Evolutionary conservation across 495 filamentous ascomycete species (phyloP), one percentile per base, ranked within the genome.

Genomic region (Niebla homalea): DNA sequence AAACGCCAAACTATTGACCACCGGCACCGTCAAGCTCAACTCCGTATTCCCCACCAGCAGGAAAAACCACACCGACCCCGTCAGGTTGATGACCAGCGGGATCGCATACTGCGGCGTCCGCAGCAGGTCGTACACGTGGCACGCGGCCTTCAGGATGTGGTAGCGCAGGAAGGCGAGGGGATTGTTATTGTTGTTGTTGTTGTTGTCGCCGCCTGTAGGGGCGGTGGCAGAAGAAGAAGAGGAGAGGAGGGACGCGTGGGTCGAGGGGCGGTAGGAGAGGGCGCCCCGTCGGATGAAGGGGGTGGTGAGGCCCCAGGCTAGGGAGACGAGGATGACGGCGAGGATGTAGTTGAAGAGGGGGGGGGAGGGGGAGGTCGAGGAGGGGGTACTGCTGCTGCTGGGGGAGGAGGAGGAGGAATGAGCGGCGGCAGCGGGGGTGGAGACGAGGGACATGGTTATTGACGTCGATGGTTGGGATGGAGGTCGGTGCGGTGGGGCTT

Each of bases 61-160:
- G 60, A 98, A 98, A 59, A 98, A 98, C 92, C 92, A 98, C 53
- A 98, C 74, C 59, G 87, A 94, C 50, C 92, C 92, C 32, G 92
- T 95, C 57, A 96, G 64, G 60, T 98, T 98, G 23, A 95, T 70
- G 45, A 94, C 67, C 57, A 98, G 62, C 22, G 90, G 90, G 35
- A 94, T 61, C 11, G 87, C 83, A 65, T 98, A 98, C 22, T 76
- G 75, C 42, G 88, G 88, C 50, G 84, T 88, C 41, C 75, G 68
- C 11, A 97, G 66, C 57, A 96, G 65, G 63, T 94, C 92, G 7
- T 79, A 55, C 15, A 90, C 83, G 14, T 79, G 87, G 59, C 83
- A 90, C 48, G 81, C 71, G 0, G 78, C 63, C 0, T 74, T 73
- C 20, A 71, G 66, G 15, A 80, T 51, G 53, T 75, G 80, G 45